Evolutionary conservation across 163 green algal species (phyloP).

Genomic region (Picocystis sp.): DNA sequence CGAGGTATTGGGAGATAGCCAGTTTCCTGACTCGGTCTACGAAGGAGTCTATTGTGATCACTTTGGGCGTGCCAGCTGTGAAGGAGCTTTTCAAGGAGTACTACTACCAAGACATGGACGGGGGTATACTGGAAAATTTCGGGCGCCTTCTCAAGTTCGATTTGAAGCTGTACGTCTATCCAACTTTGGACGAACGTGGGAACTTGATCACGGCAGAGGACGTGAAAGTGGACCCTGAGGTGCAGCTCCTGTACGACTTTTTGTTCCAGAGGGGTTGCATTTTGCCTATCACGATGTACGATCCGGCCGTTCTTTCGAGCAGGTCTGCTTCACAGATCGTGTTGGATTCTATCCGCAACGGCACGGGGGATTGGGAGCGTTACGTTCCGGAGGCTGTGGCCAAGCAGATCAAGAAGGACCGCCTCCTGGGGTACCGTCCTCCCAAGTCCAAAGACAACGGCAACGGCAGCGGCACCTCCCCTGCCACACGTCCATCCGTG

Average conservation of each 20-base stretch:
- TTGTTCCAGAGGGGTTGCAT: slow-evolving; percentile 27
- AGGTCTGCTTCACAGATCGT: slow-evolving; percentile 25
- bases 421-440: slow-evolving; percentile 11
- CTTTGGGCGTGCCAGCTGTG: slow-evolving; percentile 26
- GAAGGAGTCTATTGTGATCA: slow-evolving; percentile 26
- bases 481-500: too few relatives aligned
- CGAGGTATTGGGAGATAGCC: slow-evolving; percentile 28
- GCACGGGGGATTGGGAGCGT: slow-evolving; percentile 20
- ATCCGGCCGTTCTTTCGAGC: slow-evolving; percentile 16
- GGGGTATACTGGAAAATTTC: slow-evolving; percentile 38
- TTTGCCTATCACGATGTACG: slow-evolving; percentile 21
- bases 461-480: too few relatives aligned
- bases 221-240: slow-evolving; percentile 16
- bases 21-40: slow-evolving; percentile 29
- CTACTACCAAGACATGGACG: slow-evolving; percentile 28
- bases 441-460: too few relatives aligned
- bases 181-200: slow-evolving; percentile 21
- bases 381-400: slow-evolving; percentile 21
- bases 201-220: slow-evolving; percentile 24
- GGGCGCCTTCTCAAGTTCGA: slow-evolving; percentile 32
- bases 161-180: slow-evolving; percentile 37
- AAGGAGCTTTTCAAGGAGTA: slow-evolving; percentile 31
- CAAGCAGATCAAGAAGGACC: slow-evolving; percentile 25
- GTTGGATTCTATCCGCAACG: slow-evolving; percentile 20
- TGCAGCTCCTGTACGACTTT: slow-evolving; percentile 34